Base-by-base conservation (phyloP, 257 asterid genomes). In the Paulownia fortunei region DNA sequence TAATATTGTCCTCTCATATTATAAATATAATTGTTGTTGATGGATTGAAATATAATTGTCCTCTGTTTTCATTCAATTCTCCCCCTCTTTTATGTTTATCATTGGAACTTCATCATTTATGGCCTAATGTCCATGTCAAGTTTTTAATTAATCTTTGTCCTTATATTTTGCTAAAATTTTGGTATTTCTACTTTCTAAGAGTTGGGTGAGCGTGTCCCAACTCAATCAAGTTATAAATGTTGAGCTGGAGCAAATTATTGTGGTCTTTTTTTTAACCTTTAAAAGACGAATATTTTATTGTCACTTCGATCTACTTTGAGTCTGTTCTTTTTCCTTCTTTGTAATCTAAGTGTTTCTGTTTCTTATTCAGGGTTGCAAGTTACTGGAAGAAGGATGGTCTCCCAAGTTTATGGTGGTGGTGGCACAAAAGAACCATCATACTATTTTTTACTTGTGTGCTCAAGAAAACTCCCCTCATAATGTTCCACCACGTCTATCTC, bases 191-290 rank as follows among this genome's bases (percentile, higher is more conserved):
- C 51, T 77, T 70, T 64, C 16, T 70, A 89, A 91, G 79, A 89
- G 85, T 49, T 89, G 93, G 23, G 93, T 89, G 23, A 80, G 89
- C 30, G 93, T 87, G 79, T 80, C 88, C 13, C 93, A 89, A 52
- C 87, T 89, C 86, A 87, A 37, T 32, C 93, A 87, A 84, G 91
- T 89, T 16, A 44, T 89, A 72, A 89, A 89, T 77, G 63, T 76
- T 30, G 93, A 89, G 78, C 82, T 89, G 6, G 82, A 85, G 8
- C 91, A 89, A 77, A 89, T 89, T 10, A 80, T 81, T 11, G 82
- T 85, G 89, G 92, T 63, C 52, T 19, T 41, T 10, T 23, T 27
- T 9, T n/a, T n/a, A n/a, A 32, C n/a, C n/a, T 2, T 4, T 8
- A n/a, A 30, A 36, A 5, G 3, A 46, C 36, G n/a, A n/a, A n/a